Base-by-base conservation (phyloP, 441 rosid species). In the Daphne laureola region DNA sequence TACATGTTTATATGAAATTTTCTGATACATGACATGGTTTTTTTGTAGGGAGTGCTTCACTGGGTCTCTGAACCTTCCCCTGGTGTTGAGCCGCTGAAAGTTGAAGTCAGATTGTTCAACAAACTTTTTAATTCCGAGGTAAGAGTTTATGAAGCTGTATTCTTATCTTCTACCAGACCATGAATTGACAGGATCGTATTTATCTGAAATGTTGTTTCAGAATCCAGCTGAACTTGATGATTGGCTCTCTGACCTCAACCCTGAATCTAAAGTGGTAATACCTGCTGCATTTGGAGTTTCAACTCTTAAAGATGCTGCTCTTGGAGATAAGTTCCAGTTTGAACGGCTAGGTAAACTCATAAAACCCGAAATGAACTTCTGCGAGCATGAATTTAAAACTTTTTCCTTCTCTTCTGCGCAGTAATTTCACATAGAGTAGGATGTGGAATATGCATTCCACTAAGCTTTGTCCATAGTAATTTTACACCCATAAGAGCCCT, bases 31-130 rank as follows among this genome's bases (percentile, higher is more conserved):
- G 23, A 21, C 31, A 1, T n/a, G n/a, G n/a, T n/a, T n/a, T n/a
- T 59, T 25, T 42, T 51, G 31, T 16, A 90, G 97, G 99, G 99
- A 17, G 97, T 90, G 72, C 86, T 90, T 52, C 97, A 90, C 61
- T 93, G 97, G 99, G 96, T 90, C 15, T 65, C 91, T 68, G 84
- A 85, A 66, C 66, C 93, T 57, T 79, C 81, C 15, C 68, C 75
- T 0, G 90, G 86, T 49, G 70, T 66, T 50, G 65, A 80, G 48
- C 95, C 93, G 13, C 63, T 90, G 62, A 74, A 73, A 63, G 75
- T 84, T 51, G 96, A 89, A 86, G 95, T 93, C 70, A 78, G 96
- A 69, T 78, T 87, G 75, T 93, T 90, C 59, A 96, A 90, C 54
- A 93, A 70, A 62, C 78, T 93, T 54, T 93, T 93, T 26, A 77